phyloP scores from a whole-genome alignment of 1,284 basidiomycete genomes.

The Inonotus hispidus region DNA sequence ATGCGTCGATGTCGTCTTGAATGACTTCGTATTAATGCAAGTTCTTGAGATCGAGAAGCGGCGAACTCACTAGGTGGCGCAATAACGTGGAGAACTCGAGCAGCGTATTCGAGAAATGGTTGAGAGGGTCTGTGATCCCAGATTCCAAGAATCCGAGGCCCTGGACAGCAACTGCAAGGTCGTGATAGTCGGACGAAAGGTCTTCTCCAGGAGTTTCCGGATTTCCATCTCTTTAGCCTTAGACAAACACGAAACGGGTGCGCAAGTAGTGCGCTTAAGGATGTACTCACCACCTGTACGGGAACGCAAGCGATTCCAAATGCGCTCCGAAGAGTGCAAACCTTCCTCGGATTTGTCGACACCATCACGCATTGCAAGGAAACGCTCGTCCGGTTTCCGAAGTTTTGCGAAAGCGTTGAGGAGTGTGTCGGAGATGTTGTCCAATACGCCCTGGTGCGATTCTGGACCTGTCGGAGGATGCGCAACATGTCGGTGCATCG shows the following conservation, averaged over 20 bases:
- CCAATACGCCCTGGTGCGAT: conserved; percentile 75
- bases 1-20: conserved; percentile 66
- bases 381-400: conserved; percentile 94
- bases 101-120: conserved; percentile 92
- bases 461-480: conserved; percentile 79
- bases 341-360: conserved; percentile 97
- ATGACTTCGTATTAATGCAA: conserved; percentile 33
- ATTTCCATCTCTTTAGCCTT: conserved; percentile 77
- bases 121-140: conserved; percentile 94
- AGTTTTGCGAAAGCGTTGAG: conserved; percentile 94
- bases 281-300: conserved; percentile 79
- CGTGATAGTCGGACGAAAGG: conserved; percentile 94
- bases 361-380: conserved; percentile 83
- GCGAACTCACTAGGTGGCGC: conserved; percentile 65
- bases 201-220: conserved; percentile 75
- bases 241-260: conserved; percentile 39
- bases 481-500: conserved; percentile 90
- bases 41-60: not conserved
- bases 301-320: conserved; percentile 70
- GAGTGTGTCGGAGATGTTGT: conserved; percentile 93
- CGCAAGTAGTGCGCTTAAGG: conserved; percentile 25
- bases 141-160: conserved; percentile 96
- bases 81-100: conserved; percentile 87
- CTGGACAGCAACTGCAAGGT: conserved; percentile 91
- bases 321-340: conserved; percentile 71